Evolutionary conservation across 2,329 filamentous ascomycete genomes (phyloP).

Genomic region (Pestalotiopsis sp.): DNA sequence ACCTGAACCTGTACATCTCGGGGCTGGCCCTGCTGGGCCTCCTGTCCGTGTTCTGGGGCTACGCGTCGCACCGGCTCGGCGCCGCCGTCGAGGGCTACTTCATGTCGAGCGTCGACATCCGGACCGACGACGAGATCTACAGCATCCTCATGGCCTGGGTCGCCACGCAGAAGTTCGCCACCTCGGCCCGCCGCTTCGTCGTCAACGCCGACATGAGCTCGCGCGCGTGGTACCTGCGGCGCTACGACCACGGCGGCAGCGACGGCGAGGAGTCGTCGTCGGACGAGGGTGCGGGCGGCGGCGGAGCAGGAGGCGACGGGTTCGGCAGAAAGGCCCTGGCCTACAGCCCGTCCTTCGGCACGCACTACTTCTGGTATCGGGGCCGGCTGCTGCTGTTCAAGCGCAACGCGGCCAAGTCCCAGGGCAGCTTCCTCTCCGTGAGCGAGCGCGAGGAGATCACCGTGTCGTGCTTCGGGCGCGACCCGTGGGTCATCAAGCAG

Average conservation of each 20-base stretch:
- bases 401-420: slow-evolving; percentile 50
- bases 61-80: slow-evolving; percentile 52
- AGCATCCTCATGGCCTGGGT: slow-evolving; percentile 75
- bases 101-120: slow-evolving; percentile 68
- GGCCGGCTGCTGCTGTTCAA: slow-evolving; percentile 60
- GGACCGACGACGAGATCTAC: slow-evolving; percentile 72
- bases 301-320: slow-evolving; percentile 34
- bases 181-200: slow-evolving; percentile 62
- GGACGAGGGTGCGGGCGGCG: slow-evolving; percentile 47
- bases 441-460: slow-evolving; percentile 61
- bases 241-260: slow-evolving; percentile 43
- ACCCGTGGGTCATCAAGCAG: slow-evolving; percentile 63
- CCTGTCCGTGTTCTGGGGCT: slow-evolving; percentile 53
- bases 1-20: slow-evolving; percentile 65
- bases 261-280: background rate
- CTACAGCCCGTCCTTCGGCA: slow-evolving; percentile 70
- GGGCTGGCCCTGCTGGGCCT: slow-evolving; percentile 53
- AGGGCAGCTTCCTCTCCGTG: slow-evolving; percentile 38
- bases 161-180: slow-evolving; percentile 62
- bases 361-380: slow-evolving; percentile 70
- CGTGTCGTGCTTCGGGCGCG: slow-evolving; percentile 63
- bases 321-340: slow-evolving; percentile 50
- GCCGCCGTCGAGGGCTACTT: slow-evolving; percentile 53
- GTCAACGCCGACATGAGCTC: slow-evolving; percentile 65
- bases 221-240: slow-evolving; percentile 51